Evolutionary conservation across 768 basidiomycete species (phyloP), one percentile per base, ranked within the genome.

Genomic region (Agaricus blazei): DNA sequence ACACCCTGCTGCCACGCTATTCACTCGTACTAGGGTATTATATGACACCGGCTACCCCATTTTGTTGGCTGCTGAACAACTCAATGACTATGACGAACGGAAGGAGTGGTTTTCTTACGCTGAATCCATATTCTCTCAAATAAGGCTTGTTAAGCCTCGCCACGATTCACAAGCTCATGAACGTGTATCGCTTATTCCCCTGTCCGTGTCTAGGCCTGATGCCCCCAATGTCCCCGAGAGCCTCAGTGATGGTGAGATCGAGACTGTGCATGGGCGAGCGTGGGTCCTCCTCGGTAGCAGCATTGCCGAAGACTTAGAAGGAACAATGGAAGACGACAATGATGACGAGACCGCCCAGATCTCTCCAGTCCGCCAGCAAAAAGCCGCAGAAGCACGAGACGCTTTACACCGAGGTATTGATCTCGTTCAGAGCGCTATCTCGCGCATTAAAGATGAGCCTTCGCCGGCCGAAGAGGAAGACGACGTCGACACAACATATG

Each of bases 101-200:
- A 70, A 73, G 44, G 70, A 74, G 43, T 87, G 84, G 83, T 84
- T 82, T 0, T 54, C 63, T 1, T 85, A 81, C 79, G 83, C 84
- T 3, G 83, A 85, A 59, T 72, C 75, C 7, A 73, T 87, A 9
- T 78, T 86, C 60, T 68, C 72, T 44, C 83, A 87, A 72, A 83
- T 87, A 3, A 34, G 11, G 11, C 34, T 34, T 11, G 34, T 11
- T 77, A 77, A 78, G 65, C 76, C 82, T 77, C 26, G 29, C 12
- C 50, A 44, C 27, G 44, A 36, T 3, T 34, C 36, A 29, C 50
- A 48, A 41, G 31, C 12, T 9, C 46, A 48, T 14, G 45, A 46
- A 31, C 43, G 24, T 9, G 9, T 37, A 27, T 36, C 38, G 7
- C 43, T 24, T 14, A 14, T 46, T 9, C 23, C 49, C 9, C 41